Base-by-base conservation (phyloP, 352 stramenopile species). In the Globisporangium sylvaticum region DNA sequence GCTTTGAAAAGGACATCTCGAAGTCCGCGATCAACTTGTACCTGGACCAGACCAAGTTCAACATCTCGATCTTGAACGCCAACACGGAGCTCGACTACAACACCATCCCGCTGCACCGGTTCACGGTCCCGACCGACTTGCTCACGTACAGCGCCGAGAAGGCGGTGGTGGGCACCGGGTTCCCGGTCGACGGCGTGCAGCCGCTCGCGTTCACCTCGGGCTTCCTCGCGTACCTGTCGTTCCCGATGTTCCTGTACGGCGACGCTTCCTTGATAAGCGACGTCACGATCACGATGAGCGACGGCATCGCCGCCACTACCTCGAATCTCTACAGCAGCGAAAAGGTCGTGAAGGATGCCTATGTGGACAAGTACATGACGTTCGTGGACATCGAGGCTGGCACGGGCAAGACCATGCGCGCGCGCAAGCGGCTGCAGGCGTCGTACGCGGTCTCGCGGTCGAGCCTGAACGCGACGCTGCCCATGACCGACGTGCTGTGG, bases 181-280 rank as follows among this genome's bases (percentile, higher is more conserved):
- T 78, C 56, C 85, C 85, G 0, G 78, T 93, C 14, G 74, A 93
- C 32, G 85, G 85, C 37, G 65, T 93, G 42, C 85, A 93, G 62
- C 72, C 79, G 50, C 60, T 89, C 57, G 80, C 77, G 63, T 93
- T 91, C 68, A 76, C 80, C 67, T 78, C 67, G 31, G 85, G 85
- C 48, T 89, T 93, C 66, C 54, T 91, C 32, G 79, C 81, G 42
- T 93, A 84, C 67, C 68, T 93, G 56, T 93, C 85, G 58, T 87
- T 78, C 25, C 83, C 85, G 22, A 69, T 89, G 65, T 93, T 80
- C 65, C 65, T 93, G n/a, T 85, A 81, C 62, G 80, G 81, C 3
- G 70, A 91, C 68, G 67, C 67, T 25, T 78, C 76, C 25, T 62
- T 93, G 42, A 67, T 76, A 0, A 68, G 77, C 3, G 65, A 34